Evolutionary conservation across 352 stramenopile species (phyloP).

Genomic region (Phytophthora pinifolia): DNA sequence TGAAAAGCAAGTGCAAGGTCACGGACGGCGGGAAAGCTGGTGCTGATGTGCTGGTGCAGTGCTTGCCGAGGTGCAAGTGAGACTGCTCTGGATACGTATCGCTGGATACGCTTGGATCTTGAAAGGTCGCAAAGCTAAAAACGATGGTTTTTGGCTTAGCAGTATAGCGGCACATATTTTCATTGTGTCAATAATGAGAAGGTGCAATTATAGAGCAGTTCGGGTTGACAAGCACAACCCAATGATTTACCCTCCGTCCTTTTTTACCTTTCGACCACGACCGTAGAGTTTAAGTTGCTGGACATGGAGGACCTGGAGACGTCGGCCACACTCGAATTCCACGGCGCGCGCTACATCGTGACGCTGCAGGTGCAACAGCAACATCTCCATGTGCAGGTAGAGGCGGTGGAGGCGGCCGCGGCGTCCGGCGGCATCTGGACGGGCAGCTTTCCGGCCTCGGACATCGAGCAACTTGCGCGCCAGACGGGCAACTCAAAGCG

Average conservation of each 20-base stretch:
- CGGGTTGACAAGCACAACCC: neutral
- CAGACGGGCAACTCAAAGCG: conserved; percentile 95
- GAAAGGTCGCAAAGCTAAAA: conserved; percentile 19
- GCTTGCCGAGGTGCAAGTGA: conserved; percentile 8
- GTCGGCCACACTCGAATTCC: conserved; percentile 61
- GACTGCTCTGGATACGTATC: conserved; percentile 4
- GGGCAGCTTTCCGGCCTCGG: conserved; percentile 55
- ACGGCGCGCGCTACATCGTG: conserved; percentile 74
- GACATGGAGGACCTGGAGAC: conserved; percentile 65
- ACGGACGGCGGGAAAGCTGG: neutral
- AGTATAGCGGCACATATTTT: neutral
- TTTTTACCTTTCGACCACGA: too few relatives aligned
- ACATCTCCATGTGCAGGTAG: conserved; percentile 68
- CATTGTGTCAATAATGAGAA: too few relatives aligned
- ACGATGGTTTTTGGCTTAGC: conserved; percentile 1
- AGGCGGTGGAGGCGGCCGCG: conserved; percentile 23
- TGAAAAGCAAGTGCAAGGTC: neutral
- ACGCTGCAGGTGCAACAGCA: conserved; percentile 61
- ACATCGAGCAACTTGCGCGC: conserved; percentile 91
- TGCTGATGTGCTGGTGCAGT: conserved; percentile 4
- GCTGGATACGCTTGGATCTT: conserved; percentile 17
- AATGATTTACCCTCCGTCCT: too few relatives aligned
- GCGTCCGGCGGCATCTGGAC: conserved; percentile 47
- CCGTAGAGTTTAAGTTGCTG: conserved; percentile 11
- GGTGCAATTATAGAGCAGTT: too few relatives aligned